These are phyloP conservation scores for Ophryocystis elektroscirrha DNA, from an alignment of 169 alveolate genomes.

Conservation along the genomic window DNA sequence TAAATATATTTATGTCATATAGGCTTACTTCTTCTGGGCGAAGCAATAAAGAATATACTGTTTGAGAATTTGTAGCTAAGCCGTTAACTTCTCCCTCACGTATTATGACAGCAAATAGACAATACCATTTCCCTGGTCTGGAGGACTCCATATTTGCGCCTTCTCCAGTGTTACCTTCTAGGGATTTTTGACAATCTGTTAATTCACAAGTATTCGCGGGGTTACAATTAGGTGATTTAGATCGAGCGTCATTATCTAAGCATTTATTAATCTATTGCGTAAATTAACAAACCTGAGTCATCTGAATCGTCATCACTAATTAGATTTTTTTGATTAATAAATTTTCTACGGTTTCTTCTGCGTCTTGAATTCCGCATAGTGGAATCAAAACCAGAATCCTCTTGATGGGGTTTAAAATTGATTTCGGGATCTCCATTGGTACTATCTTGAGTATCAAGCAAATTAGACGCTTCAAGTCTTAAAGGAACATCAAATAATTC, in stretches of 20 bases:
- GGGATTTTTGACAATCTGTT: no score
- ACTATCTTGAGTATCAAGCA: constrained; percentile 13
- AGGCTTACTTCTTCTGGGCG: constrained; percentile 46
- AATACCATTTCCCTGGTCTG: constrained; percentile 43
- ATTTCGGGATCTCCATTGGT: constrained; percentile 3
- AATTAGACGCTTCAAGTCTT: constrained; percentile 43
- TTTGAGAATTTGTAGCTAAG: constrained; percentile 7
- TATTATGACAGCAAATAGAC: constrained; percentile 39
- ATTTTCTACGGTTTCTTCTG: no score
- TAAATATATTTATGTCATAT: no score
- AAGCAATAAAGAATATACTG: constrained; percentile 37
- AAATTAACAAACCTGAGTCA: no score
- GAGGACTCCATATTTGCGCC: neutral
- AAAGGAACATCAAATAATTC: constrained; percentile 59
- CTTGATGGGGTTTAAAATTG: neutral
- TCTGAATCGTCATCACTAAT: no score
- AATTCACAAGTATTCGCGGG: no score
- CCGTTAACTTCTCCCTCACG: constrained; percentile 41
- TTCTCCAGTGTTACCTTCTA: neutral
- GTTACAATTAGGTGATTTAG: no score
- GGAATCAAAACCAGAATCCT: no score
- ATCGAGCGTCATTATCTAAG: no score
- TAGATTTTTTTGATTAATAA: no score
- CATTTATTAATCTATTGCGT: no score
- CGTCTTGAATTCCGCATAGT: no score